A percentile compares a stretch with the other conserved stretches of the same genome.
Conservation (phyloP, 352 stramenopile species). For the Globisporangium paroecandrum region DNA sequence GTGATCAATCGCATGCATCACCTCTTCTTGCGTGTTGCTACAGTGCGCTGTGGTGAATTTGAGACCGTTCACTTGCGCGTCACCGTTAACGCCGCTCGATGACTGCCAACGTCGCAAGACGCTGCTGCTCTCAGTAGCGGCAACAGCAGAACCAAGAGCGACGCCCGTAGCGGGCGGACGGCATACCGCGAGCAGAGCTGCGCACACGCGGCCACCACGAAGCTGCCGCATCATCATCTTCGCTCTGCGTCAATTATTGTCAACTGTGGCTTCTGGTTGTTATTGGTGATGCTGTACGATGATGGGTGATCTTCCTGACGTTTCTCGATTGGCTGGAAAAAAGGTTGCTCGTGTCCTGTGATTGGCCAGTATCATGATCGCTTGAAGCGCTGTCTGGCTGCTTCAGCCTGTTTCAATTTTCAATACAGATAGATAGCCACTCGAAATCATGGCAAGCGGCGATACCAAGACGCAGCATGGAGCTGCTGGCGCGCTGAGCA, state of each 20-base stretch:
- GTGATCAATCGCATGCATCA: background rate
- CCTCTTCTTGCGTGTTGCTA: background rate
- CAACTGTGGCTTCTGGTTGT: background rate
- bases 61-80: background rate
- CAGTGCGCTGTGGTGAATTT: background rate
- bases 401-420: too few relatives aligned
- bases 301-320: background rate
- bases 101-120: background rate
- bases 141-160: background rate
- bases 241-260: background rate
- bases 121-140: background rate
- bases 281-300: background rate
- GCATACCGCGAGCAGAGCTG: background rate
- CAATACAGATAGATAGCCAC: too few relatives aligned
- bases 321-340: background rate
- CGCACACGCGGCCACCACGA: background rate
- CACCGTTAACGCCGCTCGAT: background rate
- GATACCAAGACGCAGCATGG: background rate
- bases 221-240: constrained; percentile 6
- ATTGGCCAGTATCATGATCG: background rate
- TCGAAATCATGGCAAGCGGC: background rate
- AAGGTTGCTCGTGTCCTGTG: background rate
- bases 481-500: background rate
- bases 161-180: background rate
- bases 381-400: background rate